Base-by-base conservation (phyloP, 495 filamentous ascomycete species). In the Hypoxylon fuscum region DNA sequence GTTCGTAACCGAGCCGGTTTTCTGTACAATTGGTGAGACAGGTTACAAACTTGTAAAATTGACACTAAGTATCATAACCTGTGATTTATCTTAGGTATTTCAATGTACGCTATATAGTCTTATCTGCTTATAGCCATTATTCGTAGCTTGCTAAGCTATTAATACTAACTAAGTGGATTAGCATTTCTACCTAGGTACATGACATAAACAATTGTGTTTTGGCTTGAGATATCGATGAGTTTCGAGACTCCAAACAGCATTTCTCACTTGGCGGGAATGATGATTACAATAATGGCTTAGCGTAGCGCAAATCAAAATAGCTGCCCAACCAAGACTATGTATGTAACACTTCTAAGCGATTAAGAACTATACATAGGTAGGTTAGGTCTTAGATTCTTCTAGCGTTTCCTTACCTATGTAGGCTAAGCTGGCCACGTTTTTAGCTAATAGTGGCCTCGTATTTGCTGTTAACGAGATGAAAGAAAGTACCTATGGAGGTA, bases 1-100 rank as follows among this genome's bases (percentile, higher is more conserved):
- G 32, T 48, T 55, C 27, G 46, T 44, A 55, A 40, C 48, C 55
- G 29, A 47, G 49, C n/a, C n/a, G n/a, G n/a, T n/a, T 59, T 46
- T 25, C 12, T 46, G 59, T 45, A 45, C 43, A 14, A 29, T 9
- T 48, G 35, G 52, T 58, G 47, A 38, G 47, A 64, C 60, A 37
- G 34, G 18, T 52, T 25, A 45, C 37, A 38, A 14, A 42, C 18
- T 35, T 48, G 37, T 31, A 31, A 47, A 21, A 17, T 27, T 41
- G 42, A 38, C 2, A 14, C 3, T 38, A 2, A 38, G 35, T 14
- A 11, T 5, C 35, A 40, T 40, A 40, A 20, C 43, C 25, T 18
- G n/a, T n/a, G n/a, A n/a, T n/a, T n/a, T n/a, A n/a, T n/a, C n/a
- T n/a, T n/a, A n/a, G n/a, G 11, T 14, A 46, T 15, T 15, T n/a